Evolutionary conservation across 2,329 filamentous ascomycete species (phyloP).

Genomic region (Botryosphaeria dothidea): DNA sequence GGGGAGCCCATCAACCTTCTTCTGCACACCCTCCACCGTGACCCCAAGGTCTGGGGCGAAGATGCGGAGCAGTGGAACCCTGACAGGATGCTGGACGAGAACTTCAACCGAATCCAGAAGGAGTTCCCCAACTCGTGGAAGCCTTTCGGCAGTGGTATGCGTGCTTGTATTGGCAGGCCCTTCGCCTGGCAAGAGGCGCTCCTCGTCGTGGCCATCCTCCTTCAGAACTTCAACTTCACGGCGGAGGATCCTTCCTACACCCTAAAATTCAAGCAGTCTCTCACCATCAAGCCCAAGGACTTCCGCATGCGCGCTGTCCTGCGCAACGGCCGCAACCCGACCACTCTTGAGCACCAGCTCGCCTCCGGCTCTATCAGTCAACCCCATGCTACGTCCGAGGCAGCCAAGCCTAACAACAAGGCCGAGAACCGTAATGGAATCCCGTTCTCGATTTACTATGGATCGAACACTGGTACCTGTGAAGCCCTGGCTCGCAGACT

Average conservation of each 20-base stretch:
- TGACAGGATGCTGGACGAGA: conserved; percentile 50
- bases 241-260: conserved; percentile 47
- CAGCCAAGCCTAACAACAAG: conserved; percentile 12
- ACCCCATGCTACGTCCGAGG: conserved; percentile 10
- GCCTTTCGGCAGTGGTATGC: conserved; percentile 56
- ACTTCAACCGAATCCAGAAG: conserved; percentile 40
- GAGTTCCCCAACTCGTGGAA: conserved; percentile 49
- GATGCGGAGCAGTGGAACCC: conserved; percentile 48
- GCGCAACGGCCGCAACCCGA: conserved; percentile 33
- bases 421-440: neutral
- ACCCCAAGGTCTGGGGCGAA: conserved; percentile 45
- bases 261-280: conserved; percentile 45
- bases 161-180: conserved; percentile 55
- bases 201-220: conserved; percentile 43
- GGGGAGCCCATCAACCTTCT: conserved; percentile 34
- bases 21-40: conserved; percentile 41
- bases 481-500: conserved; percentile 43
- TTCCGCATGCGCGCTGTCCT: conserved; percentile 42
- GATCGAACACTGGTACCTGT: conserved; percentile 45
- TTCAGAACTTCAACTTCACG: conserved; percentile 48
- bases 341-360: conserved; percentile 32
- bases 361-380: conserved; percentile 21
- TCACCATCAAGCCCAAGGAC: conserved; percentile 48
- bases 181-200: conserved; percentile 59
- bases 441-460: conserved; percentile 38